These are phyloP conservation scores for Drechmeria coniospora DNA, from an alignment of 2,329 filamentous ascomycete species.

Conservation along the genomic window DNA sequence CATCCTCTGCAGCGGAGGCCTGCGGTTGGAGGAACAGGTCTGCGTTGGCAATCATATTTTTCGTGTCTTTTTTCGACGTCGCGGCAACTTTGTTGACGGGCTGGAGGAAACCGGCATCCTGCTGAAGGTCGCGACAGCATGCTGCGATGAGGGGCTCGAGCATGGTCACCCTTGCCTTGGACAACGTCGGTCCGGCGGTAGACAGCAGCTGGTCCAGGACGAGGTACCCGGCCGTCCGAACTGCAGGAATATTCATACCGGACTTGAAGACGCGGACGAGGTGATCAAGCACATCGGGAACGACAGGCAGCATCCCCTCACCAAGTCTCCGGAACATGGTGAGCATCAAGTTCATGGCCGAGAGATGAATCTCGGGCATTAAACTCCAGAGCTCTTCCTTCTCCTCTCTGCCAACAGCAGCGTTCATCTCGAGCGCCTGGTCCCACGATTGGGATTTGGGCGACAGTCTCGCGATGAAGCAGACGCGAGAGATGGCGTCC, in stretches of 20 bases:
- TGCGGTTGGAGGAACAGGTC: slow-evolving; percentile 50
- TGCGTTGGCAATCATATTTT: slow-evolving; percentile 42
- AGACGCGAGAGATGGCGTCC: slow-evolving; percentile 55
- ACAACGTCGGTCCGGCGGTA: slow-evolving; percentile 48
- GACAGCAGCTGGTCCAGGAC: slow-evolving; percentile 42
- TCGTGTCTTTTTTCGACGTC: slow-evolving; percentile 13
- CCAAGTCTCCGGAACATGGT: slow-evolving; percentile 43
- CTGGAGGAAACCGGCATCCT: slow-evolving; percentile 32
- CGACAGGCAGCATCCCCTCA: slow-evolving; percentile 39
- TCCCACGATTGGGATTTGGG: slow-evolving; percentile 29
- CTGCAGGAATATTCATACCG: slow-evolving; percentile 30
- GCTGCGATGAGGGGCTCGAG: slow-evolving; percentile 46
- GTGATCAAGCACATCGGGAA: slow-evolving; percentile 54
- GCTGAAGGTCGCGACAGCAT: slow-evolving; percentile 62
- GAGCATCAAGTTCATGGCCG: slow-evolving; percentile 48
- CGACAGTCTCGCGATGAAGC: slow-evolving; percentile 44
- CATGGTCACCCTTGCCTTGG: slow-evolving; percentile 48
- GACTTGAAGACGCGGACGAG: slow-evolving; percentile 54
- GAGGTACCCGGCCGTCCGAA: slow-evolving; percentile 47
- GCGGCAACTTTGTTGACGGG: slow-evolving; percentile 16
- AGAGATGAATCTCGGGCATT: slow-evolving; percentile 59
- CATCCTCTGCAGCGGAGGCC: slow-evolving; percentile 15
- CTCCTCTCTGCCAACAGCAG: slow-evolving; percentile 64
- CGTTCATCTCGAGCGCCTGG: slow-evolving; percentile 46
- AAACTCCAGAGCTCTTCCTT: slow-evolving; percentile 61